Percentiles rank a stretch among this genome's conserved stretches.
Conservation (phyloP, 73 alveolate genomes). For the Breviolum minutum region DNA sequence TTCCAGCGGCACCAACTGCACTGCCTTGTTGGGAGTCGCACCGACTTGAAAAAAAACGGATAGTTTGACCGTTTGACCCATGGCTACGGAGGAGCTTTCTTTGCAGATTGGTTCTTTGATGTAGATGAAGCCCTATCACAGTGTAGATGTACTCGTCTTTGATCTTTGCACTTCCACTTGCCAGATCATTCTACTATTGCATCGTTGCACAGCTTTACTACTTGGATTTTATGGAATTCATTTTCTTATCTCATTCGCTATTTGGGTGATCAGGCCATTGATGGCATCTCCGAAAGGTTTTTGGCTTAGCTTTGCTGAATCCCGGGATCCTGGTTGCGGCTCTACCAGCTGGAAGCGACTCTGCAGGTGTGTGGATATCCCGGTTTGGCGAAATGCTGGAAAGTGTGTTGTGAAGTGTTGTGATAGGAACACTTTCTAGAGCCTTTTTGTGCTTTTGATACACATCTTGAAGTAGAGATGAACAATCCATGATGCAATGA, state of each 20-base stretch:
- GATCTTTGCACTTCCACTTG: no score
- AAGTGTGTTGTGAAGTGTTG: neutral
- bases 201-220: no score
- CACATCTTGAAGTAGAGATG: neutral
- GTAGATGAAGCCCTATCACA: no score
- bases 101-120: no score
- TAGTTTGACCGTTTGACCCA: no score
- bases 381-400: neutral
- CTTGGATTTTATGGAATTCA: no score
- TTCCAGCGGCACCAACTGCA: slow-evolving; percentile 58
- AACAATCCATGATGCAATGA: neutral
- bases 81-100: no score
- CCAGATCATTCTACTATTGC: no score
- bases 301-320: neutral
- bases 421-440: neutral
- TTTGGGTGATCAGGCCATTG: no score
- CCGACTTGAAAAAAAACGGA: neutral
- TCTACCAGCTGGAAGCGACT: neutral
- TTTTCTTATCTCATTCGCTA: no score
- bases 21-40: neutral
- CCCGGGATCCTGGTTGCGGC: neutral
- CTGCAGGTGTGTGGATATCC: neutral
- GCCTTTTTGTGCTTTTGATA: neutral
- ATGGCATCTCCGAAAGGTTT: neutral
- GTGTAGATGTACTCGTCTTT: no score